Evolutionary conservation across 1,139 yeast genomes (phyloP), one percentile per base, ranked within the genome.

Genomic region (Magnusiomyces sp.): DNA sequence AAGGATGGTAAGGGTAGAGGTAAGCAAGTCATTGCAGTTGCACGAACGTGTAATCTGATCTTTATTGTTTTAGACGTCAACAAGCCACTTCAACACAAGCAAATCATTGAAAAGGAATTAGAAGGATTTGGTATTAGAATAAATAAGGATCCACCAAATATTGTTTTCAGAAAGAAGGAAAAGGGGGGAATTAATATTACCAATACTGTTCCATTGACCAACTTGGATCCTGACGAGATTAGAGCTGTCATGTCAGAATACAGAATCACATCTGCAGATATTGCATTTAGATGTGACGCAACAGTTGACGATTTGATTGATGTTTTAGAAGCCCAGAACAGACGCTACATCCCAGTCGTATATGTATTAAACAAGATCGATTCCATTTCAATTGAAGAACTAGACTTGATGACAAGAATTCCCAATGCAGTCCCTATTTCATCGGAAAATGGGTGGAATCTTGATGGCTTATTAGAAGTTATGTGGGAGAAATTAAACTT

Each of bases 1-100:
- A 90, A 90, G 61, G 97, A 92, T 63, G 98, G 98, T 71, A 86
- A 90, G 68, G 98, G 99, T 73, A 81, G 99, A 74, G 99, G 99
- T 77, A 86, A 83, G 61, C 98, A 92, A 71, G 98, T 92, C 53
- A 92, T 92, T 71, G 98, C 98, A 0, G 97, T 90, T 51, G 97
- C 98, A 5, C 79, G 98, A 68, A 87, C 97, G 5, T 95, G 96
- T 62, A 90, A 92, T 65, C 72, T 94, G 62, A 78, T 92, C 51
- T 92, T 92, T 67, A 86, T 92, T 64, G 95, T 92, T 3, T 74
- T 92, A 64, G 99, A 92, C 66, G 98, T 92, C 53, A 88, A 89
- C 70, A 94, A 92, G 66, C 98, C 98, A 2, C 75, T 92, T 60
- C 90, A 85, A 57, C 97, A 92, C 69, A 92, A 92, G 66, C 83